Percentiles rank a stretch among this genome's conserved stretches.
Evolutionary conservation across 768 basidiomycete species (phyloP).

Genomic region (Clathrus columnatus): DNA sequence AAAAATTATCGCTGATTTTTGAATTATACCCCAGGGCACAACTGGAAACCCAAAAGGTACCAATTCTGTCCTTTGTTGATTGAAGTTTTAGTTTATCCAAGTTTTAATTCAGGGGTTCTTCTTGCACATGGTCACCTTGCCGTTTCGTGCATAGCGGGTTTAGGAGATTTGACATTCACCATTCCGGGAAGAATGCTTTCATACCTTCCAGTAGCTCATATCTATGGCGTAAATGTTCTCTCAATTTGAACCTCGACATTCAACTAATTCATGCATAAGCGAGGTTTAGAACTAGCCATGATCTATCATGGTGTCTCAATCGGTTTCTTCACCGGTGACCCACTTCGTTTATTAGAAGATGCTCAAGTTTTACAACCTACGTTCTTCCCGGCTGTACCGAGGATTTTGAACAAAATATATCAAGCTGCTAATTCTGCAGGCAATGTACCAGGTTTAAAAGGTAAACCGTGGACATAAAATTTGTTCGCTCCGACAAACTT

Average conservation of each 20-base stretch:
- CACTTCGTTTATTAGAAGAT: slow-evolving; percentile 82
- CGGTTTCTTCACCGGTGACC: slow-evolving; percentile 87
- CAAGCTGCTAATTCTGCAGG: slow-evolving; percentile 68
- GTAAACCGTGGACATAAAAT: background rate
- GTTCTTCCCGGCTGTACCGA: slow-evolving; percentile 76
- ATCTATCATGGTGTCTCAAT: slow-evolving; percentile 59
- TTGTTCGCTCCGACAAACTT: slow-evolving; percentile 1
- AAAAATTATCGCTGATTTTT: background rate
- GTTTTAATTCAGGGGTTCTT: slow-evolving; percentile 46
- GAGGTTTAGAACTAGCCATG: slow-evolving; percentile 44
- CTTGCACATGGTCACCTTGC: slow-evolving; percentile 66
- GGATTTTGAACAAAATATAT: slow-evolving; percentile 80
- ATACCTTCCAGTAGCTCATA: slow-evolving; percentile 82
- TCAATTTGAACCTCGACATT: slow-evolving; percentile 3
- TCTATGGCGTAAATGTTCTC: slow-evolving; percentile 59
- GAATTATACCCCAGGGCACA: slow-evolving; percentile 47
- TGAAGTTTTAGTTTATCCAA: slow-evolving; percentile 7
- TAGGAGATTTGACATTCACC: slow-evolving; percentile 45
- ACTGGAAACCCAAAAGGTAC: slow-evolving; percentile 74
- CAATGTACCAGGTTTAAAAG: slow-evolving; percentile 24
- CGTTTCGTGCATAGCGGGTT: slow-evolving; percentile 44
- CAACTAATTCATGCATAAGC: slow-evolving; percentile 13
- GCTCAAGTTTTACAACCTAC: slow-evolving; percentile 74
- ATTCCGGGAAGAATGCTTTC: slow-evolving; percentile 42
- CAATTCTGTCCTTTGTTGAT: background rate